Percentiles rank a stretch among this genome's conserved stretches.
phyloP scores from a whole-genome alignment of 2,329 filamentous ascomycete species.

The Pestalotiopsis sp. region DNA sequence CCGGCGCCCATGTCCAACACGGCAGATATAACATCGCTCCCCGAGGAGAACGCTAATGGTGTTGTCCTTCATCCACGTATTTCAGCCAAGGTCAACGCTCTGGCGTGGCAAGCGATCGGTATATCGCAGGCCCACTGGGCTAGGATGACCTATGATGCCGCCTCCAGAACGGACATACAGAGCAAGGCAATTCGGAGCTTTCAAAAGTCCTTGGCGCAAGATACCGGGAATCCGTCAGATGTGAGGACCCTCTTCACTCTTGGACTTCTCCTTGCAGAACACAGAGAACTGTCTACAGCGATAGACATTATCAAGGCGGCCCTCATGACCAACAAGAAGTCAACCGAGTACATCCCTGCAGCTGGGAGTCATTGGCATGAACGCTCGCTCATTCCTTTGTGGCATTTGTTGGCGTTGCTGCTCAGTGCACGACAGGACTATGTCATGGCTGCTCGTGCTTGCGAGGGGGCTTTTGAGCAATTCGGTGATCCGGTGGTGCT shows the following conservation, averaged over 20 bases:
- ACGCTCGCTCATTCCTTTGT: conserved; percentile 73
- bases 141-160: conserved; percentile 75
- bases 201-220: conserved; percentile 70
- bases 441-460: conserved; percentile 76
- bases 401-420: conserved; percentile 88
- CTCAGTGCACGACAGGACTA: conserved; percentile 88
- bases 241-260: conserved; percentile 80
- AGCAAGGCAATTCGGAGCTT: conserved; percentile 76
- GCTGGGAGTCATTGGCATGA: conserved; percentile 63
- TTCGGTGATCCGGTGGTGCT: conserved; percentile 74
- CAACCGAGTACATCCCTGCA: conserved; percentile 45
- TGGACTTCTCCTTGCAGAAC: conserved; percentile 84
- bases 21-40: conserved; percentile 31
- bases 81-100: conserved; percentile 63
- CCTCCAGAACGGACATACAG: conserved; percentile 73
- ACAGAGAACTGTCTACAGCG: conserved; percentile 76
- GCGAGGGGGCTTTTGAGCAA: conserved; percentile 89
- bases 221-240: conserved; percentile 67
- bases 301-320: conserved; percentile 82
- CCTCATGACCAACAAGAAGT: conserved; percentile 61
- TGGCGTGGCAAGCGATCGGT: conserved; percentile 83
- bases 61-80: conserved; percentile 46
- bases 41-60: conserved; percentile 35
- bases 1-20: conserved; percentile 33
- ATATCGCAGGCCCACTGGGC: conserved; percentile 88